Base-by-base conservation (phyloP, 2,329 filamentous ascomycete genomes). In the Sporothrix inflata region DNA sequence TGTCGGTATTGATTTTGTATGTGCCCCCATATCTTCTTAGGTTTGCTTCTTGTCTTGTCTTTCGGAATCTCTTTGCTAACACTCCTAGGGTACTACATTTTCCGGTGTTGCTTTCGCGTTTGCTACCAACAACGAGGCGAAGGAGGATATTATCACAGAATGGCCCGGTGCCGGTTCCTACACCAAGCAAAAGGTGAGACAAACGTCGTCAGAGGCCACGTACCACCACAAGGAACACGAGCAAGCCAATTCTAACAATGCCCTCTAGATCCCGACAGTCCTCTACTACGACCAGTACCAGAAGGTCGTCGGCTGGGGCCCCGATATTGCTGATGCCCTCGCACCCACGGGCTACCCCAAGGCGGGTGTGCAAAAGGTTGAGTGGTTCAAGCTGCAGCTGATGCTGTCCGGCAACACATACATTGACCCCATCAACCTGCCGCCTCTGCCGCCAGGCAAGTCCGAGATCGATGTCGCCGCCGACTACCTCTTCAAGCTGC, bases 231-330 rank as follows among this genome's bases (percentile, higher is more conserved):
- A 14, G 11, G 8, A 30, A 45, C 11, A 24, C 21, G 19, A 65
- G 38, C 19, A 27, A 45, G 5, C 19, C 38, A 19, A 21, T 4
- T 3, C 49, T 53, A 34, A 63, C 69, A 21, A 14, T 21, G 34
- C 51, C 12, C 42, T 47, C 30, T 79, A 97, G 96, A 98, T 99
- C 77, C 96, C 96, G 19, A 98, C 96, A 16, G 96, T 99, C n/a
- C 89, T 99, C 74, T 99, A 99, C 85, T 99, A 99, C 81, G 96
- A 99, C 80, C 95, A 98, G 83, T 97, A 98, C 82, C 96, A 99
- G 80, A 98, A 98, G 83, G 96, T 99, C 66, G 96, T 98, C n/a
- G 96, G 96, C 78, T 99, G 96, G 96, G 96, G 96, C 74, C 94
- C 95, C 72, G 96, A 99, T 85, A 98, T 98, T 78, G 94, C 96